Base-by-base conservation (phyloP, 768 basidiomycete genomes). In the Boletales sp. region DNA sequence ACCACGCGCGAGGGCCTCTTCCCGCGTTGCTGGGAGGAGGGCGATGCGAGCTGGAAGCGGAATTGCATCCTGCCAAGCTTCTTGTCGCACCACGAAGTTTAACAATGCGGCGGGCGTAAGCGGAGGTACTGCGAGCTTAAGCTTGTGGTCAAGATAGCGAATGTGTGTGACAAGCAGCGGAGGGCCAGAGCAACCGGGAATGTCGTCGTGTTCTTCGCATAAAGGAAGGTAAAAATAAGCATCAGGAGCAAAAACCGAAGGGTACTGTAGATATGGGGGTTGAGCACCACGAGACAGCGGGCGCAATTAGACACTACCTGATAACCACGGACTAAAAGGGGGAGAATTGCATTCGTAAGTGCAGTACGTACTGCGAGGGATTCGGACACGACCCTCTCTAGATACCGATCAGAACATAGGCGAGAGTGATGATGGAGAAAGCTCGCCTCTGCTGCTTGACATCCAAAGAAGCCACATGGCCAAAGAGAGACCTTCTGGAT, bases 391-490 rank as follows among this genome's bases (percentile, higher is more conserved):
- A 74, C 62, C 30, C 58, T 58, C 46, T 65, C 77, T 77, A 48
- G n/a, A 51, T 14, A 17, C 35, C 18, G 33, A 45, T 70, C 38
- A 57, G 50, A 54, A 52, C 34, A 38, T 31, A 46, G 8, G 41
- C 50, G 34, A 36, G 25, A 17, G 14, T 31, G 50, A 40, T 39
- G 10, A 32, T 11, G 46, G 28, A 47, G 42, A 47, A 43, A 34
- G 47, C 71, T 57, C 51, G 68, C 78, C 72, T 65, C 62, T 65
- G 45, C 58, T 70, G 41, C 57, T 67, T 9, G 70, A 69, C 73
- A 77, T 70, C 79, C 78, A 79, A 30, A 76, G 58, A 15, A 80
- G 55, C 76, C 76, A 79, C 5, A 74, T 35, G 9, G 70, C 62
- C 17, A 80, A 59, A 12, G 77, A 70, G 32, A 70, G 68, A 15